These are phyloP conservation scores for Lindgomyces ingoldianus DNA, from an alignment of 495 filamentous ascomycete genomes.

Conservation along the genomic window DNA sequence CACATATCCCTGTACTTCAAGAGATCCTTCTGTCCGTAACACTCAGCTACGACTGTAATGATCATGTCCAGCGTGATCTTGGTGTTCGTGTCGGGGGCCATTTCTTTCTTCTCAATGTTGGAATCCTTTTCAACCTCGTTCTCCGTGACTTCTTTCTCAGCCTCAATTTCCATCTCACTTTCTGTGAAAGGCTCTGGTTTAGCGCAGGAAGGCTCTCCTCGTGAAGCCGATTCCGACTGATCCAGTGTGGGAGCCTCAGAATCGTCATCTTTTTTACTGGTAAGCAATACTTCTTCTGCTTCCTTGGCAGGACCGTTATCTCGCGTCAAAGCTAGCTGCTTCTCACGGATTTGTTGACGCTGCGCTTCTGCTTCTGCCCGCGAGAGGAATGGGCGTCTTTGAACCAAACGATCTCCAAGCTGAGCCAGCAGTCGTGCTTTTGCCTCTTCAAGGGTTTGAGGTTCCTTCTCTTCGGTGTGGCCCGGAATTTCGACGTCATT, in stretches of 20 bases:
- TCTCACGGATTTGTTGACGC: background rate
- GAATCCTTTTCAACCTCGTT: background rate
- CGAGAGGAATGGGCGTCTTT: background rate
- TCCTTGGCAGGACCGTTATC: background rate
- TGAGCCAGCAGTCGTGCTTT: conserved; percentile 59
- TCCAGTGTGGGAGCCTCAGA: background rate
- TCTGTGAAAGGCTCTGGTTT: background rate
- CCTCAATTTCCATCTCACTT: too few species aligned
- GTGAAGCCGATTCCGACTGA: background rate
- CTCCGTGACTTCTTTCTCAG: background rate
- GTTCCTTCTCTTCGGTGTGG: conserved; percentile 1
- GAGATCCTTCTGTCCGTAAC: conserved; percentile 87
- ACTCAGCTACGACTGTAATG: conserved; percentile 82
- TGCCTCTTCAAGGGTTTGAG: conserved; percentile 54
- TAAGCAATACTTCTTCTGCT: background rate
- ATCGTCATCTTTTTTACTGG: background rate
- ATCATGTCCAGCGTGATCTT: conserved; percentile 68
- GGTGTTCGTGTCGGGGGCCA: conserved; percentile 44
- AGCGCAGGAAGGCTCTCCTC: background rate
- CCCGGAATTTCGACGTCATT: conserved; percentile 2
- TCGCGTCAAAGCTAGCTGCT: background rate
- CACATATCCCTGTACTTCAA: conserved; percentile 64
- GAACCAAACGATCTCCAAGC: conserved; percentile 41
- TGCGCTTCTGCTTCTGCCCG: conserved; percentile 14
- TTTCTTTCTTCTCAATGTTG: conserved; percentile 37